Evolutionary conservation across 2,329 filamentous ascomycete species (phyloP).

Genomic region (Piedraia hortae): DNA sequence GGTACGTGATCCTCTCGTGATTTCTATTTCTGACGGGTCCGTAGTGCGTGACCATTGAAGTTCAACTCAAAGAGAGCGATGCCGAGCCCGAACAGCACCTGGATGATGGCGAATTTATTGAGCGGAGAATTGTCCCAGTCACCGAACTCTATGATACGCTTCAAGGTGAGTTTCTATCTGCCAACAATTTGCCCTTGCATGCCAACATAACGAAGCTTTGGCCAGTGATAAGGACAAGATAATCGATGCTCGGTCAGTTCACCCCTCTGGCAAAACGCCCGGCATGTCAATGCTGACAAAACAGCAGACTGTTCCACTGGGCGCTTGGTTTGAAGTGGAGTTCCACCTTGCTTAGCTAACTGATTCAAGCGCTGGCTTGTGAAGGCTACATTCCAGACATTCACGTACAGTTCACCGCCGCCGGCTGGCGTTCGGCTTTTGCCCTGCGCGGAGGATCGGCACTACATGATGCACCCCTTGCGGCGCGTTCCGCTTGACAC

Average conservation of each 20-base stretch:
- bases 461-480: too few relatives aligned
- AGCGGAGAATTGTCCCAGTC: slow-evolving; percentile 30
- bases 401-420: too few relatives aligned
- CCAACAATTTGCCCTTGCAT: neutral
- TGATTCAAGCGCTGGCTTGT: slow-evolving; percentile 6
- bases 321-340: slow-evolving; percentile 27
- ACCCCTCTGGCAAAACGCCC: neutral
- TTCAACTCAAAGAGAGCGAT: slow-evolving; percentile 22
- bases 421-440: too few relatives aligned
- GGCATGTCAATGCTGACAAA: slow-evolving; percentile 2
- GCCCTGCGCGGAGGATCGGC: too few relatives aligned
- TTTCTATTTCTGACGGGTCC: neutral
- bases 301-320: slow-evolving; percentile 28
- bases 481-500: too few relatives aligned
- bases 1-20: too few relatives aligned
- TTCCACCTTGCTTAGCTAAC: slow-evolving; percentile 7
- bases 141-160: slow-evolving; percentile 27
- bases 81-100: slow-evolving; percentile 29
- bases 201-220: slow-evolving; percentile 6
- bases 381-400: too few relatives aligned
- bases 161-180: slow-evolving; percentile 12
- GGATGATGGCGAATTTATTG: slow-evolving; percentile 34
- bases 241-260: slow-evolving; percentile 20
- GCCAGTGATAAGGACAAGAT: slow-evolving; percentile 22
- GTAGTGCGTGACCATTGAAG: slow-evolving; percentile 29